Base-by-base conservation (phyloP, 345 rosid species). In the Gynandropsis gynandra region DNA sequence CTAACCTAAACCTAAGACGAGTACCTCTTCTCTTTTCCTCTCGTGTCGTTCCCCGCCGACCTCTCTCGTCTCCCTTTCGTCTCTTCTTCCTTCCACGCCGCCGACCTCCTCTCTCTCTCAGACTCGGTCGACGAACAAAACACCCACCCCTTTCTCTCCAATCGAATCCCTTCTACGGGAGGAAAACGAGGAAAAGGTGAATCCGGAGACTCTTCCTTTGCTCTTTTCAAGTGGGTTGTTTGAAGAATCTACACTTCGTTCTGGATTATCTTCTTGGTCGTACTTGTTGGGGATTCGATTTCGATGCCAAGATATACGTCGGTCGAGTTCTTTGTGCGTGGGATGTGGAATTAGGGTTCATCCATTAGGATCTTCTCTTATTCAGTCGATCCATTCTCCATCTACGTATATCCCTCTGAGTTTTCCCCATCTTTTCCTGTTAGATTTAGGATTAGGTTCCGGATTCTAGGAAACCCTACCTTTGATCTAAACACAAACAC, bases 51-150 rank as follows among this genome's bases (percentile, higher is more conserved):
- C n/a, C n/a, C n/a, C n/a, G n/a, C n/a, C n/a, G n/a, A n/a, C n/a
- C n/a, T n/a, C n/a, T n/a, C n/a, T n/a, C n/a, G n/a, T n/a, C n/a
- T n/a, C n/a, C n/a, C n/a, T n/a, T n/a, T n/a, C n/a, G n/a, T n/a
- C n/a, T n/a, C n/a, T n/a, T n/a, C n/a, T n/a, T n/a, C n/a, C n/a
- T n/a, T n/a, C n/a, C n/a, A n/a, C n/a, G n/a, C n/a, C n/a, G n/a
- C n/a, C n/a, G n/a, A n/a, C n/a, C n/a, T n/a, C n/a, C 51, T 11
- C 50, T 56, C 59, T 63, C 65, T 72, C 63, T 56, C 65, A 61
- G 72, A 52, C 66, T n/a, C n/a, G 71, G 65, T 58, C 67, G 63
- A 58, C 55, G 47, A 58, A 50, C 64, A 62, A 31, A 57, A 68
- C 58, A 51, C 65, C 50, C 47, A 49, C 13, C 42, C 19, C 27